A percentile compares a stretch with the other conserved stretches of the same genome.
phyloP scores from a whole-genome alignment of 805 yeast species.

The Wickerhamomyces chambardii region DNA sequence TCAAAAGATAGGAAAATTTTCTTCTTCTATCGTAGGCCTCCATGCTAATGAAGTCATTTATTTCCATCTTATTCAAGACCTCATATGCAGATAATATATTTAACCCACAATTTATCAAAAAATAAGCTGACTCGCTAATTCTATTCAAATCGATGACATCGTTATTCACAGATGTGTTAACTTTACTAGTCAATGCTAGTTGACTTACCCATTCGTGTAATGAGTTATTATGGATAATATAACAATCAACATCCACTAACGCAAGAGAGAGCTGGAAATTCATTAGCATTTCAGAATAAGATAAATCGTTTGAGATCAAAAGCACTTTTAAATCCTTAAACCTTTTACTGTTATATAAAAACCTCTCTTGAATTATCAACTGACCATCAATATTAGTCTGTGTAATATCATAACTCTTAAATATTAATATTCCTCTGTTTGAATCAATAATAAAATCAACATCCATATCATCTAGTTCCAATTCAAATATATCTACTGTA shows the following conservation, averaged over 20 bases:
- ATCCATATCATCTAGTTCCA: constrained; percentile 6
- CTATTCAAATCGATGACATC: neutral
- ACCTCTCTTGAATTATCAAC: constrained; percentile 1
- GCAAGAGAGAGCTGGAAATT: constrained; percentile 9
- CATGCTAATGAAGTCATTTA: constrained; percentile 4
- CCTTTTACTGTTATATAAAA: constrained; percentile 1
- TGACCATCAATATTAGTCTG: constrained; percentile 7
- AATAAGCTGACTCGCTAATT: constrained; percentile 1
- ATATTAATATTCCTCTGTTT: constrained; percentile 5
- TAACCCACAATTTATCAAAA: constrained; percentile 9
- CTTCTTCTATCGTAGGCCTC: constrained; percentile 1
- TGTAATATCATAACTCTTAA: constrained; percentile 1
- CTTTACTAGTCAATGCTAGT: neutral
- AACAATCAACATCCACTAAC: constrained; percentile 4
- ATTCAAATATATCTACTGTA: constrained; percentile 6
- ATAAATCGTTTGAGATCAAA: neutral
- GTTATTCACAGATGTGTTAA: neutral
- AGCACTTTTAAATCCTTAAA: constrained; percentile 4
- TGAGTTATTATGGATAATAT: constrained; percentile 1
- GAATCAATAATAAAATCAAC: constrained; percentile 10
- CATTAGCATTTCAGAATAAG: constrained; percentile 2
- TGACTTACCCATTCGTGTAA: constrained; percentile 4
- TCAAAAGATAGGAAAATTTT: constrained; percentile 3
- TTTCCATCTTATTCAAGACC: constrained; percentile 1
- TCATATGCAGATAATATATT: constrained; percentile 1